A percentile compares a stretch with the other conserved stretches of the same genome.
Evolutionary conservation across 108 stramenopile genomes (phyloP).

Genomic region (Discostella stelligeroides): DNA sequence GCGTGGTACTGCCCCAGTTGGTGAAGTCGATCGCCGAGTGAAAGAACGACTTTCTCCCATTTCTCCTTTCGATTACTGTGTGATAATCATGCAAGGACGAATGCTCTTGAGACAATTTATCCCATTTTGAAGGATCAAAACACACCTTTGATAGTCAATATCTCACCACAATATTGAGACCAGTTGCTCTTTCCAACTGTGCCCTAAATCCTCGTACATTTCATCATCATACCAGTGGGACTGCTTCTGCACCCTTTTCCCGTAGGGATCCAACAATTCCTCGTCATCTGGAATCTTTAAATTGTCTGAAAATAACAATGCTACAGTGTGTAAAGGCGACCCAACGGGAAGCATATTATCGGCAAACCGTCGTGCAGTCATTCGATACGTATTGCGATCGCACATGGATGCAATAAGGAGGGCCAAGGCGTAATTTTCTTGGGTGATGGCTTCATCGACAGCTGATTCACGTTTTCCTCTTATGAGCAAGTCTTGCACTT

Average conservation of each 20-base stretch:
- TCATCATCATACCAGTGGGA: conserved; percentile 56
- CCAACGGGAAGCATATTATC: conserved; percentile 56
- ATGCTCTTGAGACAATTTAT: background rate
- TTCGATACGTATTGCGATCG: conserved; percentile 60
- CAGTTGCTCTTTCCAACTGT: conserved; percentile 20
- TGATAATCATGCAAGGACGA: too few species aligned
- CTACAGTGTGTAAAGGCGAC: conserved; percentile 74
- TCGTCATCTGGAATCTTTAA: conserved; percentile 40
- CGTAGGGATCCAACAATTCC: conserved; percentile 23
- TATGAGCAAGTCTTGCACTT: conserved; percentile 61
- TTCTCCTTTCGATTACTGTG: conserved; percentile 69
- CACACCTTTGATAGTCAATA: background rate
- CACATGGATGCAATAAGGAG: conserved; percentile 78
- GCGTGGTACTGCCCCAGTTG: conserved; percentile 60
- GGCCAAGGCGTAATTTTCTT: conserved; percentile 72
- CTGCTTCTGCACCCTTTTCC: background rate
- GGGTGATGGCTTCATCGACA: conserved; percentile 61
- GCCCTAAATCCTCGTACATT: conserved; percentile 36
- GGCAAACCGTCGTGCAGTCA: conserved; percentile 61
- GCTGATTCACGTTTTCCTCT: conserved; percentile 74
- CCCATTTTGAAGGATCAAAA: background rate
- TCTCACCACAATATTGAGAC: conserved; percentile 11
- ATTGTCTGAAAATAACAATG: conserved; percentile 71
- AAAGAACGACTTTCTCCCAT: conserved; percentile 75
- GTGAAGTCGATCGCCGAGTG: conserved; percentile 76